phyloP scores from a whole-genome alignment of 345 rosid species.

The Cochlearia excelsa region DNA sequence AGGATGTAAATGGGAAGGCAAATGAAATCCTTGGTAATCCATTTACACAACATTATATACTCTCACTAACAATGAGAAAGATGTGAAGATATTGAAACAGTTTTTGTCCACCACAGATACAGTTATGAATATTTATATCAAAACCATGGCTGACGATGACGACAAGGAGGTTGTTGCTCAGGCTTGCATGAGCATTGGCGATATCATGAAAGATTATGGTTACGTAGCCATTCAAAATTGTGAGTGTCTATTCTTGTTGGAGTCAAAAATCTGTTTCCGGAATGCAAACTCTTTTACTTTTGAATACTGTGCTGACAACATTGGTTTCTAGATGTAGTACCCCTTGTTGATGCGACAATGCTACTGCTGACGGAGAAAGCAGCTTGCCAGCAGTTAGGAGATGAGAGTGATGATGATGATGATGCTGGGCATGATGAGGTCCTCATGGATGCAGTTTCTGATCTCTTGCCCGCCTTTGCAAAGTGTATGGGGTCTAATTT shows the following conservation, averaged over 20 bases:
- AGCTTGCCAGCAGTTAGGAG: conserved; percentile 72
- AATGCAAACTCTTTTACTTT: not conserved
- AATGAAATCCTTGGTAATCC: conserved; percentile 73
- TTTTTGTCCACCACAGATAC: conserved; percentile 48
- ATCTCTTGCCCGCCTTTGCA: conserved; percentile 97
- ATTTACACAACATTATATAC: not conserved
- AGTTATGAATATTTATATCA: conserved; percentile 73
- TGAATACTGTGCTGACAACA: conserved; percentile 23
- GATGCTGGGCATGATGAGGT: conserved; percentile 85
- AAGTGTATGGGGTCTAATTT: conserved; percentile 91
- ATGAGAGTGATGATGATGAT: conserved; percentile 77
- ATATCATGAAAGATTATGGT: conserved; percentile 84
- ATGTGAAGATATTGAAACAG: conserved; percentile 23
- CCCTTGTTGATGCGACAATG: conserved; percentile 73
- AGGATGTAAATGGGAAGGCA: conserved; percentile 74
- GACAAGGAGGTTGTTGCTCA: conserved; percentile 98
- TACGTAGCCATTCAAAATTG: conserved; percentile 76
- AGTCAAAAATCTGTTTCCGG: not conserved
- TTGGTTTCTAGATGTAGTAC: conserved; percentile 62
- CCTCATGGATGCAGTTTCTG: conserved; percentile 98
- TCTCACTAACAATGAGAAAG: conserved; percentile 9
- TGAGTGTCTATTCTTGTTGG: conserved; percentile 42
- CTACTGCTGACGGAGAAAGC: conserved; percentile 77
- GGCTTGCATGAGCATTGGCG: conserved; percentile 84
- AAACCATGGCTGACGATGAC: conserved; percentile 84